Percentiles rank a stretch among this genome's conserved stretches.
phyloP scores from a whole-genome alignment of 345 rosid genomes.

The Excoecaria agallocha region DNA sequence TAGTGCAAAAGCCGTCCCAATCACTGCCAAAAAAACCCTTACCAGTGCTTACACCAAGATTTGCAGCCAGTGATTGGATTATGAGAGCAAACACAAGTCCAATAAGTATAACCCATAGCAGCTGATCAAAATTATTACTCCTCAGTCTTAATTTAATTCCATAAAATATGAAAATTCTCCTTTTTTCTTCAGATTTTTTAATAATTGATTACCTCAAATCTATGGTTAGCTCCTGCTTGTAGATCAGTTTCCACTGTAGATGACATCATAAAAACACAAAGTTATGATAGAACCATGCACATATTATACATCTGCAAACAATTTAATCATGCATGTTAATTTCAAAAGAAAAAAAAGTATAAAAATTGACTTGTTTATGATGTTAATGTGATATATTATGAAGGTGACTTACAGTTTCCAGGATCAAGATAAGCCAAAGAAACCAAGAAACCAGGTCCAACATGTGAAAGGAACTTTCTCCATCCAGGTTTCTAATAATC shows the following conservation, averaged over 20 bases:
- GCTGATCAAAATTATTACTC: conserved; percentile 28
- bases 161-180: background rate
- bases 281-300: too few species aligned
- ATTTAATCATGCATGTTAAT: too few species aligned
- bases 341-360: too few species aligned
- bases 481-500: conserved; percentile 49
- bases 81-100: conserved; percentile 64
- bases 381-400: too few species aligned
- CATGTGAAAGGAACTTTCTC: conserved; percentile 45
- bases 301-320: too few species aligned
- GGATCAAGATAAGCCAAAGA: conserved; percentile 68
- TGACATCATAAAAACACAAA: background rate
- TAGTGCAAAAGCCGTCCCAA: conserved; percentile 64
- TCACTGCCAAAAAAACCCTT: conserved; percentile 34
- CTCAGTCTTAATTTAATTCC: too few species aligned
- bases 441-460: conserved; percentile 64
- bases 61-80: conserved; percentile 67
- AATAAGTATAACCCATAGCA: conserved; percentile 57
- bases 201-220: conserved; percentile 49
- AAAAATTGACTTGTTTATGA: too few species aligned
- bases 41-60: conserved; percentile 74
- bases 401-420: conserved; percentile 39
- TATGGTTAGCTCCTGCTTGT: conserved; percentile 63
- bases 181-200: too few species aligned
- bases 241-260: conserved; percentile 67